phyloP scores from a whole-genome alignment of 768 basidiomycete species.

The Termitomyces sp. region DNA sequence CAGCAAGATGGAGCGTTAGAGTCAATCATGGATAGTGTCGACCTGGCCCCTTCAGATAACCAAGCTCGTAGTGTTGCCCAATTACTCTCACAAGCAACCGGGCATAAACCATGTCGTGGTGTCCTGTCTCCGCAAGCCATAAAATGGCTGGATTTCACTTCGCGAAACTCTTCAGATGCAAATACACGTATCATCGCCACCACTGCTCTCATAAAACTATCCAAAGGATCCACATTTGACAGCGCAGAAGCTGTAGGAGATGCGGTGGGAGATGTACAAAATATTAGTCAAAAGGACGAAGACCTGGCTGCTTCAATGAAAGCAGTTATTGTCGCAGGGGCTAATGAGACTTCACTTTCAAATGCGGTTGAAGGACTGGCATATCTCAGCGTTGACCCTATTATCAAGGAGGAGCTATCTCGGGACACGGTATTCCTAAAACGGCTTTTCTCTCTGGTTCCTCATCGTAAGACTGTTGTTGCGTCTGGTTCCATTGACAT shows the following conservation, averaged over 20 bases:
- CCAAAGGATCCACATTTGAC: constrained; percentile 49
- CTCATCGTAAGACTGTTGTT: constrained; percentile 35
- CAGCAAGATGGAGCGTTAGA: constrained; percentile 57
- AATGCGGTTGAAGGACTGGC: constrained; percentile 83
- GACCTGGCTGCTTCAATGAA: constrained; percentile 53
- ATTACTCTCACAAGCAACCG: constrained; percentile 69
- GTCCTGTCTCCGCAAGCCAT: constrained; percentile 50
- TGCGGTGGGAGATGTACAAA: constrained; percentile 6
- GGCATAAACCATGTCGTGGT: constrained; percentile 67
- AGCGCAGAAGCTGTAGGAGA: constrained; percentile 24
- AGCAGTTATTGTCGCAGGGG: constrained; percentile 39
- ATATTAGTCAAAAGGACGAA: constrained; percentile 27
- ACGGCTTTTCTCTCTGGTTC: constrained; percentile 50
- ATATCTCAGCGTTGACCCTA: constrained; percentile 66
- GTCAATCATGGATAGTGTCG: constrained; percentile 62
- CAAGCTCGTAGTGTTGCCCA: constrained; percentile 63
- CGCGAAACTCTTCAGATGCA: constrained; percentile 39
- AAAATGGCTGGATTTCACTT: constrained; percentile 63
- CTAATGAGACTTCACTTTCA: constrained; percentile 35
- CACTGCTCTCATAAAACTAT: constrained; percentile 76
- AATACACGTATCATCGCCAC: constrained; percentile 56
- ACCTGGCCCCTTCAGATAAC: constrained; percentile 46
- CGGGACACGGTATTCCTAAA: constrained; percentile 48
- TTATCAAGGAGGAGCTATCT: constrained; percentile 59
- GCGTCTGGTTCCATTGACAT: constrained; percentile 17